phyloP scores from a whole-genome alignment of 1,284 basidiomycete genomes.

The Wallemia ichthyophaga region DNA sequence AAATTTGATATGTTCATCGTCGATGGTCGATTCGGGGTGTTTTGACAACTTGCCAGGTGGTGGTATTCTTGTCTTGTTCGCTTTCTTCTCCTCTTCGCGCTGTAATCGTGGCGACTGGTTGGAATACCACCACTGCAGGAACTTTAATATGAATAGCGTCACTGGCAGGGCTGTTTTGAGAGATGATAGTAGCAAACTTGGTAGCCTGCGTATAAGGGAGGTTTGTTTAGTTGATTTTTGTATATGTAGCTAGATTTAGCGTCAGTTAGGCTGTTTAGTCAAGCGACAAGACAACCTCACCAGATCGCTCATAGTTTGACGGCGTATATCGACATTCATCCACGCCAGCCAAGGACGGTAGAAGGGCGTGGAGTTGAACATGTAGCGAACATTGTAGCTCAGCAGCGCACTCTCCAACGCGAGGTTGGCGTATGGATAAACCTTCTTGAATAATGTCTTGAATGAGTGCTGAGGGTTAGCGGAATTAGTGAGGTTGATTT shows the following conservation, averaged over 20 bases:
- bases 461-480: neutral
- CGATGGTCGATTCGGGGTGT: constrained; percentile 29
- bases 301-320: constrained; percentile 40
- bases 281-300: constrained; percentile 5
- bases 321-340: constrained; percentile 51
- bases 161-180: constrained; percentile 58
- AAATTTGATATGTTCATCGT: constrained; percentile 30
- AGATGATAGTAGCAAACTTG: constrained; percentile 15
- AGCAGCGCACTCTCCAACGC: constrained; percentile 52
- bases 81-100: constrained; percentile 23
- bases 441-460: constrained; percentile 24
- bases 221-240: neutral
- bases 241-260: neutral
- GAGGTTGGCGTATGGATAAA: constrained; percentile 57
- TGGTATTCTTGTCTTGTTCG: constrained; percentile 33
- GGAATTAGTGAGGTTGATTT: constrained; percentile 2
- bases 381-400: constrained; percentile 56
- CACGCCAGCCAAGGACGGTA: constrained; percentile 74
- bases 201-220: constrained; percentile 1
- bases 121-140: constrained; percentile 98
- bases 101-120: constrained; percentile 50
- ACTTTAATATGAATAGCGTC: constrained; percentile 85
- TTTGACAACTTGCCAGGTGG: constrained; percentile 41
- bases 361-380: constrained; percentile 59
- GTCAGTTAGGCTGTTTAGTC: neutral